phyloP scores from a whole-genome alignment of 108 stramenopile species.

The Pelagomonas calceolata region DNA sequence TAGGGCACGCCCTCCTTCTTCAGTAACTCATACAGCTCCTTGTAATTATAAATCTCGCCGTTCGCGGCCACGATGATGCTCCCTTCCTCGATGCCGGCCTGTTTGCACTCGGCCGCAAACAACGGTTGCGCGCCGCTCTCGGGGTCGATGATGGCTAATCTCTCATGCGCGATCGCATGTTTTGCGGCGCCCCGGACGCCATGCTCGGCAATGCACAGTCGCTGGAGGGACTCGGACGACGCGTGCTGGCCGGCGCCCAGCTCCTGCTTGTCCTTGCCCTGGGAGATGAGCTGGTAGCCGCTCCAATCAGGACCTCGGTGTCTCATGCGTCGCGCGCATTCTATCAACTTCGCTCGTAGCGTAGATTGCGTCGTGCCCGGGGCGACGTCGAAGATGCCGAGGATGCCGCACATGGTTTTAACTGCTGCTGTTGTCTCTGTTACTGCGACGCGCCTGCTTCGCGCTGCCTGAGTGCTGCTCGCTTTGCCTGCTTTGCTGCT shows the following conservation, averaged over 20 bases:
- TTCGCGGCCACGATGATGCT: conserved; percentile 84
- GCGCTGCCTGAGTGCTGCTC: too few species aligned
- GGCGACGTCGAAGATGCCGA: conserved; percentile 85
- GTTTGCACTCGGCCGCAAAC: conserved; percentile 45
- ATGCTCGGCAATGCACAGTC: too few species aligned
- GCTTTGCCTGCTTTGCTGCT: too few species aligned
- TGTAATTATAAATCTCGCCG: conserved; percentile 98
- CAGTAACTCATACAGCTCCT: conserved; percentile 67
- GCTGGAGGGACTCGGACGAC: too few species aligned
- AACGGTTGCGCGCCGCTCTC: conserved; percentile 89
- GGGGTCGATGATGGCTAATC: conserved; percentile 95
- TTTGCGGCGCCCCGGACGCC: conserved; percentile 3
- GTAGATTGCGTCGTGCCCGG: conserved; percentile 52
- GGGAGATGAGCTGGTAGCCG: not conserved
- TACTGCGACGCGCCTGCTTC: too few species aligned
- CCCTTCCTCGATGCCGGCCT: conserved; percentile 22
- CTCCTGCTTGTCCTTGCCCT: not conserved
- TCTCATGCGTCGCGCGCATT: conserved; percentile 71
- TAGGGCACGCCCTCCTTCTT: conserved; percentile 39
- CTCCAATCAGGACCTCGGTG: conserved; percentile 98
- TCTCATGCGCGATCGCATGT: conserved; percentile 91
- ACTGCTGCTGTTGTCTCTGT: too few species aligned
- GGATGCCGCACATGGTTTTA: conserved; percentile 85
- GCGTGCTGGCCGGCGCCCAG: too few species aligned
- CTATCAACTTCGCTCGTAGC: conserved; percentile 72